Evolutionary conservation across 257 asterid species (phyloP).

Genomic region (Avicennia marina): DNA sequence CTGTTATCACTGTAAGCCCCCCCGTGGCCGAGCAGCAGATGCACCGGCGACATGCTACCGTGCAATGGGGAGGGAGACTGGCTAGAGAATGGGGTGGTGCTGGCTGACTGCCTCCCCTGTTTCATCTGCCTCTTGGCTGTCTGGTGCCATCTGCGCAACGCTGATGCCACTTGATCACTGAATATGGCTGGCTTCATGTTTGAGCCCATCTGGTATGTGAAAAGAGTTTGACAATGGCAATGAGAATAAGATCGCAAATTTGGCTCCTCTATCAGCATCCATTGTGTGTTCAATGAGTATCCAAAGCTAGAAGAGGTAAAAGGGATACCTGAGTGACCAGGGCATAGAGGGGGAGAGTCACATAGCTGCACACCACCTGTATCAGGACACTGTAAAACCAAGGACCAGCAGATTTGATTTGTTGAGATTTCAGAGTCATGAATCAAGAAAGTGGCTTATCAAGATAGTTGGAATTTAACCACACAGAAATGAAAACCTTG

Average conservation of each 20-base stretch:
- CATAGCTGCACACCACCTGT: conserved; percentile 79
- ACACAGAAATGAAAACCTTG: background rate
- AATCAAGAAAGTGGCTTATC: too few relatives aligned
- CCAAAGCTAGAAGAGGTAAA: background rate
- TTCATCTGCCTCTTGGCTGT: conserved; percentile 61
- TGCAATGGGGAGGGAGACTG: conserved; percentile 58
- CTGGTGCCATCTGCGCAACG: conserved; percentile 72
- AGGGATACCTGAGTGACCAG: conserved; percentile 76
- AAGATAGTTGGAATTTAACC: background rate
- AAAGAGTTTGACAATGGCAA: background rate
- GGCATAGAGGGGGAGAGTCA: conserved; percentile 90
- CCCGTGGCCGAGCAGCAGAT: conserved; percentile 42
- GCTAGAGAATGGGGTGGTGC: conserved; percentile 54
- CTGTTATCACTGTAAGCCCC: conserved; percentile 18
- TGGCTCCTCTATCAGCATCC: background rate
- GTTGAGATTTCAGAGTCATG: background rate
- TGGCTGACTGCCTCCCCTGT: conserved; percentile 41
- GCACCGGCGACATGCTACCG: conserved; percentile 55
- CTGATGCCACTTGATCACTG: conserved; percentile 63
- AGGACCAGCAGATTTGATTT: background rate
- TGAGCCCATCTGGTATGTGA: conserved; percentile 61
- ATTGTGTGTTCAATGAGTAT: too few relatives aligned
- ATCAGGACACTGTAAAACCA: conserved; percentile 45
- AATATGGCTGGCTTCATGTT: conserved; percentile 75
- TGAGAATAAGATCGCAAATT: background rate